Conservation (phyloP, 495 filamentous ascomycete genomes). For the Hypoxylon lienhwacheense region DNA sequence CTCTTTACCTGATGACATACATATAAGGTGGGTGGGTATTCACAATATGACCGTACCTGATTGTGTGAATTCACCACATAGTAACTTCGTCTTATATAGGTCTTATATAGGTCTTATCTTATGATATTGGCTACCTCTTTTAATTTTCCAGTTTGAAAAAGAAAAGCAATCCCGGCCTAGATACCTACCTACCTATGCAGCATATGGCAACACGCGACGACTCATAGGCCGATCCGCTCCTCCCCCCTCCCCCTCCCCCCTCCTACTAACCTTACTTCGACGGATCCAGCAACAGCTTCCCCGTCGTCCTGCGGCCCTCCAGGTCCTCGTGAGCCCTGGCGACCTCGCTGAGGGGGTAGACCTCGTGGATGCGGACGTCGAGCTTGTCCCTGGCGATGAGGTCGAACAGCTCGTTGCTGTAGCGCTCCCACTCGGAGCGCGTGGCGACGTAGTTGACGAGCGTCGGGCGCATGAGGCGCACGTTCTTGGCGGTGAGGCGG, state of each 20-base stretch:
- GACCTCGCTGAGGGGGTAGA: conserved; percentile 79
- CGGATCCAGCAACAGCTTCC: conserved; percentile 67
- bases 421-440: conserved; percentile 73
- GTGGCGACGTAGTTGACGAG: conserved; percentile 76
- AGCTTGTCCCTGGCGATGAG: conserved; percentile 69
- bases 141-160: too few species aligned
- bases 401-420: conserved; percentile 71
- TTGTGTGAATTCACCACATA: too few species aligned
- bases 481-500: conserved; percentile 73
- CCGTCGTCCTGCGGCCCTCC: conserved; percentile 79
- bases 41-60: too few species aligned
- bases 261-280: conserved; percentile 23
- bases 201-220: too few species aligned
- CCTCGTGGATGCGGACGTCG: conserved; percentile 74
- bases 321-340: conserved; percentile 77
- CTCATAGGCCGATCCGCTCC: background rate
- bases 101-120: too few species aligned
- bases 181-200: too few species aligned
- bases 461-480: conserved; percentile 73
- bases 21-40: too few species aligned
- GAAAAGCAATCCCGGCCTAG: too few species aligned
- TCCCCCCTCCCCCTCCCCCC: background rate
- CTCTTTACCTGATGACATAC: too few species aligned
- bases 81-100: too few species aligned
- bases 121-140: too few species aligned